These are phyloP conservation scores for Falciphora oryzae DNA, from an alignment of 2,329 filamentous ascomycete species.

Conservation along the genomic window DNA sequence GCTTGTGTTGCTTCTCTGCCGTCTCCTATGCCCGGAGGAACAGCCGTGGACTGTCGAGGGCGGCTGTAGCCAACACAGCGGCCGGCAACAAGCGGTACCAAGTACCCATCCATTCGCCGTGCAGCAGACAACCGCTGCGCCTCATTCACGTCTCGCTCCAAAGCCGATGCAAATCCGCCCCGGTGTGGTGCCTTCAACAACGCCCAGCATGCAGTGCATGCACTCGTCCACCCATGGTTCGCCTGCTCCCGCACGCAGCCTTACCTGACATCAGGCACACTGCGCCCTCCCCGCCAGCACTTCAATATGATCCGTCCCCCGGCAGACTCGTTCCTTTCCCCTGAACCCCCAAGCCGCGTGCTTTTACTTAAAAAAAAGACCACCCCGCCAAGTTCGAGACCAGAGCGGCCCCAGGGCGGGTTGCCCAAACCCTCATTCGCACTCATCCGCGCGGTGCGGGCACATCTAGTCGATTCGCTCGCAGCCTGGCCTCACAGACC, in stretches of 20 bases:
- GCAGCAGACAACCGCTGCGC: background rate
- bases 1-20: background rate
- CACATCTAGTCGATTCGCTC: background rate
- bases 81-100: background rate
- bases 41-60: background rate
- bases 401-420: too few species aligned
- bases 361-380: background rate
- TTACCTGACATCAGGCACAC: background rate
- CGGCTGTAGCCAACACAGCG: background rate
- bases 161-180: background rate
- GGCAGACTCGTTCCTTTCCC: background rate
- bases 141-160: background rate
- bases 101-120: background rate
- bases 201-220: background rate
- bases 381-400: too few species aligned
- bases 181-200: background rate
- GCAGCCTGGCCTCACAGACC: background rate
- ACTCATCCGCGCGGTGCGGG: too few species aligned
- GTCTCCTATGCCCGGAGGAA: background rate
- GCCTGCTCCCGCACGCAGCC: background rate
- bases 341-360: background rate
- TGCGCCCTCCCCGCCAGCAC: background rate
- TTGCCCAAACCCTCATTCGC: too few species aligned
- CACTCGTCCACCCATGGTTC: too few species aligned
- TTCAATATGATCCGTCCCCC: background rate